Base-by-base conservation (phyloP, 2,329 filamentous ascomycete genomes). In the Rhexocercosporidium sp. region DNA sequence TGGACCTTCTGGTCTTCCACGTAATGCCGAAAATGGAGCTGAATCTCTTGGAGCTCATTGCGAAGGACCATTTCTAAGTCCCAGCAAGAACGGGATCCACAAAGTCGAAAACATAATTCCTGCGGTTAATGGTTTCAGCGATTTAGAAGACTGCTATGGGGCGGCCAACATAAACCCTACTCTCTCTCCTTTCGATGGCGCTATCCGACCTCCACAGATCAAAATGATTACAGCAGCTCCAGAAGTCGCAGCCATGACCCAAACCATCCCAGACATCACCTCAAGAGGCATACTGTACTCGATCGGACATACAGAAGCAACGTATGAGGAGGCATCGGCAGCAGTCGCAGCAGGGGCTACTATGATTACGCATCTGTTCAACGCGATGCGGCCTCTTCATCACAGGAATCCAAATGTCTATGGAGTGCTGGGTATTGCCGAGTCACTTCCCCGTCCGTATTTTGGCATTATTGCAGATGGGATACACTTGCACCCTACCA, bases 331-430 rank as follows among this genome's bases (percentile, higher is more conserved):
- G 76, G 93, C 92, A 0, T 88, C 90, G 3, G 80, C 82, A 4
- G 92, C 92, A 22, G 86, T 96, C 3, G 83, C 82, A n/a, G 85
- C 88, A 7, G 94, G 94, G 61, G 92, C 92, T 1, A 92, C 87
- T 59, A 97, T 96, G 92, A 92, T 97, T 72, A 97, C 94, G 0
- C 94, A 97, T 76, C 84, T 97, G 1, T 97, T 97, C 86, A 97
- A 97, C 78, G 94, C 94, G 29, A 97, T 97, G 94, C 86, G 90
- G 0, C 93, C 93, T 16, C 87, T 97, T 60, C 92, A 96, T 78
- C 93, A 97, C 82, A 91, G 94, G 66, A 94, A 97, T 79, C 94
- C 94, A 0, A 94, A 94, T 44, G 89, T 97, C 73, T 97, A 97
- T 77, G 94, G 94, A 31, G 88, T 96, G 0, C 82, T 97, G 16